Conservation (phyloP, 2,329 filamentous ascomycete genomes). For the Fonsecaea pedrosoi region DNA sequence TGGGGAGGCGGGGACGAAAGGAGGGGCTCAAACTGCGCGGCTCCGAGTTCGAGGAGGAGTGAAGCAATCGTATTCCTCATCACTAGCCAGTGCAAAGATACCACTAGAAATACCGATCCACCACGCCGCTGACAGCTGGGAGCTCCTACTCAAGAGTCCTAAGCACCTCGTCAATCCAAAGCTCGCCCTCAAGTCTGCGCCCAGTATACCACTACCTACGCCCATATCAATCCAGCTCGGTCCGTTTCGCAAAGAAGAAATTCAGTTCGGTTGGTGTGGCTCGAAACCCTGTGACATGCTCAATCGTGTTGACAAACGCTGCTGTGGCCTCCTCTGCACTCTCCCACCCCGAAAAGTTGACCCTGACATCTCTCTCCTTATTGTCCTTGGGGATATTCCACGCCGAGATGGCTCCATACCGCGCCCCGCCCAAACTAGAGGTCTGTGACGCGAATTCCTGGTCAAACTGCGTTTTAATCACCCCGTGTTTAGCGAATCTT, state of each 20-base stretch:
- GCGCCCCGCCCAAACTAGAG: constrained; percentile 22
- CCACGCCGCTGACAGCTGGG: not conserved
- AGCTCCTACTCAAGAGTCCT: not conserved
- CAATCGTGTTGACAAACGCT: constrained; percentile 27
- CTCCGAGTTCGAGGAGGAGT: not conserved
- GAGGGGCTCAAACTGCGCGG: not conserved
- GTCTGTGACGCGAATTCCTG: constrained; percentile 28
- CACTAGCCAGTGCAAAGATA: not conserved
- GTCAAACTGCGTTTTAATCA: constrained; percentile 22
- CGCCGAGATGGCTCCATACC: constrained; percentile 27
- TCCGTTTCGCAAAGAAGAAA: constrained; percentile 28
- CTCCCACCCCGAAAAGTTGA: constrained; percentile 33
- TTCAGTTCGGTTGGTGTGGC: constrained; percentile 22
- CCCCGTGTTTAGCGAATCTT: constrained; percentile 18
- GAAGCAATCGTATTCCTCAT: not conserved
- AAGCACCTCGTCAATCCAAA: not conserved
- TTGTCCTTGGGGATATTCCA: constrained; percentile 34
- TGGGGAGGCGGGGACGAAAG: not conserved
- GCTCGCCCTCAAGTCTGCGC: not conserved
- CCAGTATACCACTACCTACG: not conserved
- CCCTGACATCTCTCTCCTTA: constrained; percentile 28
- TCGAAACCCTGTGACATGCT: constrained; percentile 20
- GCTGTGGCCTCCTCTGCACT: constrained; percentile 24
- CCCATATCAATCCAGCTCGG: constrained; percentile 26
- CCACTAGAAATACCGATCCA: not conserved